Conservation (phyloP, 2,329 filamentous ascomycete genomes). For the Ophiostoma himal-ulmi region DNA sequence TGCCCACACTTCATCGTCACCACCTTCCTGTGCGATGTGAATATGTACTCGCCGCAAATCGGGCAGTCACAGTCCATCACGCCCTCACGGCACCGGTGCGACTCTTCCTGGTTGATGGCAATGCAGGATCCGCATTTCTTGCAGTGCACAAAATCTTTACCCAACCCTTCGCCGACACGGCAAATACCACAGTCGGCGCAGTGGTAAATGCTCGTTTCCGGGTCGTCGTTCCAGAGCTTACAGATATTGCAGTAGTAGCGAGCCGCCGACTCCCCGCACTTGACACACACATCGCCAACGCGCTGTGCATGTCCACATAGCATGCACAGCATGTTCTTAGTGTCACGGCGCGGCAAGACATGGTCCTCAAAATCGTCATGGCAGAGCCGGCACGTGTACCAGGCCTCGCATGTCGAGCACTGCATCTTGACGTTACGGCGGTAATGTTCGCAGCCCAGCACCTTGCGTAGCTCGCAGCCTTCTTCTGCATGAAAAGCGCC, state of each 20-base stretch:
- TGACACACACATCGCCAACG: slow-evolving; percentile 69
- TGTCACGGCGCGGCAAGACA: slow-evolving; percentile 70
- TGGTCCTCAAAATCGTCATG: slow-evolving; percentile 82
- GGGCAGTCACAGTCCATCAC: slow-evolving; percentile 95
- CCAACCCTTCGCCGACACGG: slow-evolving; percentile 79
- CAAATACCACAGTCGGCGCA: slow-evolving; percentile 96
- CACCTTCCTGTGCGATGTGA: slow-evolving; percentile 79
- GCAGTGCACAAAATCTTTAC: slow-evolving; percentile 98
- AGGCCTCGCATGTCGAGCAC: slow-evolving; percentile 80
- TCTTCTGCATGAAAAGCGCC: slow-evolving; percentile 36
- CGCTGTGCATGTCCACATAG: slow-evolving; percentile 79
- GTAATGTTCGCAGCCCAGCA: slow-evolving; percentile 84
- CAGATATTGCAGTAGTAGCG: slow-evolving; percentile 92
- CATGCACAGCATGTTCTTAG: slow-evolving; percentile 97
- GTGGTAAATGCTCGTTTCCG: slow-evolving; percentile 88
- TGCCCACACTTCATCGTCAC: slow-evolving; percentile 95
- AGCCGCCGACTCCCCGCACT: slow-evolving; percentile 71
- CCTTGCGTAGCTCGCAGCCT: slow-evolving; percentile 31
- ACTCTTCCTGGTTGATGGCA: slow-evolving; percentile 74
- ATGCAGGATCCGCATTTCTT: slow-evolving; percentile 96
- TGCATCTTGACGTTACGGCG: slow-evolving; percentile 93
- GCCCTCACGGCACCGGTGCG: slow-evolving; percentile 89
- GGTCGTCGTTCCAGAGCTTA: slow-evolving; percentile 95
- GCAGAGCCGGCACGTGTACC: slow-evolving; percentile 94
- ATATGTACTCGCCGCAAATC: slow-evolving; percentile 95